Evolutionary conservation across 139 green algal species (phyloP), one percentile per base, ranked within the genome.

Genomic region (Chlamydomonas eustigma): DNA sequence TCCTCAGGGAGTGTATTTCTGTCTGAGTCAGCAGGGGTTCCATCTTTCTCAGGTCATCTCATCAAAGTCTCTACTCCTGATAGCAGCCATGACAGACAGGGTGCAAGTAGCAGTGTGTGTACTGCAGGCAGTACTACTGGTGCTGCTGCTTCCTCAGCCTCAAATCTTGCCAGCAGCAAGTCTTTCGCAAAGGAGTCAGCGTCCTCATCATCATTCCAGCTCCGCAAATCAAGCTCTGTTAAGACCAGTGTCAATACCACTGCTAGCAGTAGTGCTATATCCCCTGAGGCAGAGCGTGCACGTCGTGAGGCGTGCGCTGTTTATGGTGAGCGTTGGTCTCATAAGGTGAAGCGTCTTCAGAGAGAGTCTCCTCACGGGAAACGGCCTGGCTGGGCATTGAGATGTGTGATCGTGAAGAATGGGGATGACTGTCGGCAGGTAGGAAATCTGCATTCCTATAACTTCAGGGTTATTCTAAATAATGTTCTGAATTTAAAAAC

Each of bases 371-470:
- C 92, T 2, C 91, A 94, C 70, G 94, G 94, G 18, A 66, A 70
- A 32, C 83, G 87, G 1, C 81, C 88, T 3, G 93, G 92, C 22
- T 99, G 95, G 95, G 85, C 88, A 44, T 69, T 99, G 75, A 78
- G 88, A 4, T 88, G 83, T n/a, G 84, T 97, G n/a, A 98, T 99
- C 73, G 93, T 99, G n/a, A 99, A 99, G 84, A 89, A 80, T 33
- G 95, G 95, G 0, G 95, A 99, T 76, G 96, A 99, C 83, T 98
- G 95, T 84, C 79, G 95, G 24, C 95, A 99, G 85, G 79, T 84
- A 51, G 4, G 76, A 37, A 18, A 34, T 36, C 1, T 32, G 67
- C n/a, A n/a, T 35, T 2, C 8, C n/a, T n/a, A n/a, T n/a, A n/a
- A n/a, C n/a, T n/a, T n/a, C n/a, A n/a, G n/a, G n/a, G n/a, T n/a